Conservation (phyloP, 225 moss, liverwort and hornwort genomes). For the Physcomitrium patens region DNA sequence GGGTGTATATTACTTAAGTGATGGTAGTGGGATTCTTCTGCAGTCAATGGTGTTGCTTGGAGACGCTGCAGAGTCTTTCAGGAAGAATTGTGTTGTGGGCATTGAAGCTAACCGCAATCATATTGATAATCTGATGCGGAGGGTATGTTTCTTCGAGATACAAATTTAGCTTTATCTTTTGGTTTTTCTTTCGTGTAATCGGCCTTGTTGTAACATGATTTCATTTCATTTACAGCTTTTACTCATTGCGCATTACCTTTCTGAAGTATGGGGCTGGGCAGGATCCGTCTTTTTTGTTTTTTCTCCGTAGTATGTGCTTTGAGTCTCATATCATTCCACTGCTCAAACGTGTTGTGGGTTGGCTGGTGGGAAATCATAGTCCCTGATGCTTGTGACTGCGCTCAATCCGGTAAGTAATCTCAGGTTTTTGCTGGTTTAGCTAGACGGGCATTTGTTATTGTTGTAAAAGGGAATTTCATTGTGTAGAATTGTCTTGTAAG, state of each 20-base stretch:
- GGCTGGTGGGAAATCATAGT: constrained; percentile 49
- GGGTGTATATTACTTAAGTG: constrained; percentile 9
- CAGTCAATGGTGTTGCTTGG: constrained; percentile 96
- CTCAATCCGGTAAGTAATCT: constrained; percentile 83
- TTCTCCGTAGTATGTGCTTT: neutral
- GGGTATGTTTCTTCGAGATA: constrained; percentile 39
- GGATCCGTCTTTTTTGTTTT: neutral
- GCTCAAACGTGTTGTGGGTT: constrained; percentile 26
- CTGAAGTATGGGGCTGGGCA: neutral
- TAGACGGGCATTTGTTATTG: neutral
- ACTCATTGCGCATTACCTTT: neutral
- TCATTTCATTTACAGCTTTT: neutral
- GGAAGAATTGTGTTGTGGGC: constrained; percentile 96
- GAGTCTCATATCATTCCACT: constrained; percentile 12
- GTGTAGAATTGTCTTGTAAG: constrained; percentile 1
- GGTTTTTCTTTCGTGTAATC: neutral
- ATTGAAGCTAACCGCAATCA: constrained; percentile 55
- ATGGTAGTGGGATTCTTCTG: constrained; percentile 10
- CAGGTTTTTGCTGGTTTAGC: neutral
- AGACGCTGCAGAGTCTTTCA: constrained; percentile 91
- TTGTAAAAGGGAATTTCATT: neutral
- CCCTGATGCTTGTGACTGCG: constrained; percentile 97
- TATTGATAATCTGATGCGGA: constrained; percentile 50
- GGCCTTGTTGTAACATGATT: neutral
- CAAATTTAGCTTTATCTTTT: neutral